phyloP scores from a whole-genome alignment of 1,139 yeast genomes.

The Insectozyma bohioensis region DNA sequence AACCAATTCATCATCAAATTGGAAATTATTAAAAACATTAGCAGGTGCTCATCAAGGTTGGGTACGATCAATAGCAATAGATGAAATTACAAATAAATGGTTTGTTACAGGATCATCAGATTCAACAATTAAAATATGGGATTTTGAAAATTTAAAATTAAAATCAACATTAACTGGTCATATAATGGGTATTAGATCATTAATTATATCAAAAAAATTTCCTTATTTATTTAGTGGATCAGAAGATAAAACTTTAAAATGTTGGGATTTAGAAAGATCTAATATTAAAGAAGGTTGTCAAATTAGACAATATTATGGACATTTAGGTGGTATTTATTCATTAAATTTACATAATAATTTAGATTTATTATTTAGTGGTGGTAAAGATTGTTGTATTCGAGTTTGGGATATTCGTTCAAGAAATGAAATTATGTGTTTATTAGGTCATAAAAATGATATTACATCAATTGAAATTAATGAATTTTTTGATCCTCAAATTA shows the following conservation, averaged over 20 bases:
- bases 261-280: conserved; percentile 95
- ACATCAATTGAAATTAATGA: conserved; percentile 68
- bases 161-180: conserved; percentile 86
- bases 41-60: conserved; percentile 90
- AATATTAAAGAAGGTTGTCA: conserved; percentile 53
- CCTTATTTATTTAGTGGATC: conserved; percentile 92
- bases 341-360: conserved; percentile 84
- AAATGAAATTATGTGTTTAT: conserved; percentile 68
- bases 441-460: conserved; percentile 81
- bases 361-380: conserved; percentile 85
- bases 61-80: conserved; percentile 79
- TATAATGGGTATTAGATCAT: conserved; percentile 80
- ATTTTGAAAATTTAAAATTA: conserved; percentile 68
- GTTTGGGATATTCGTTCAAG: conserved; percentile 94
- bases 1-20: conserved; percentile 26
- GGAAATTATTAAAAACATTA: conserved; percentile 73
- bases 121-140: conserved; percentile 90
- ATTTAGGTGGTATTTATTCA: conserved; percentile 84
- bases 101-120: conserved; percentile 92
- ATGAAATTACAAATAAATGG: conserved; percentile 81
- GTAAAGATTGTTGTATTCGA: conserved; percentile 82
- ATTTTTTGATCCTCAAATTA: conserved; percentile 78
- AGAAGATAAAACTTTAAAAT: conserved; percentile 91
- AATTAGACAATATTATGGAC: conserved; percentile 90
- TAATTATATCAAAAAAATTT: conserved; percentile 68